Evolutionary conservation across 768 basidiomycete species (phyloP).

Genomic region (Saitozyma podzolica): DNA sequence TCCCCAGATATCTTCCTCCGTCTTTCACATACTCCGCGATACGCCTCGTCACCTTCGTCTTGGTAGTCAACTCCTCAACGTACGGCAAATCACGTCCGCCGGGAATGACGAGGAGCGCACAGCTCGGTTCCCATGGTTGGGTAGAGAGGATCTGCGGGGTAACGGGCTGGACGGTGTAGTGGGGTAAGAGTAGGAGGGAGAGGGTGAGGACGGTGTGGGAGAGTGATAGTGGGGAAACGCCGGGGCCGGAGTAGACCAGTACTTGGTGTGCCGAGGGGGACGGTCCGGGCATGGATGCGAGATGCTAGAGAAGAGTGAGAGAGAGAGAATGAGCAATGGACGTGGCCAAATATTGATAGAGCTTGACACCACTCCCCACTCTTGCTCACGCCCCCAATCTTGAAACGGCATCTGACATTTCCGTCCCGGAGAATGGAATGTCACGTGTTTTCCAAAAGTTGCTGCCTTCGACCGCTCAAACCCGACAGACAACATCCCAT

Average conservation of each 20-base stretch:
- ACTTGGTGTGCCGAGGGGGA: constrained; percentile 40
- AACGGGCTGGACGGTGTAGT: constrained; percentile 76
- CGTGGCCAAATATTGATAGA: not conserved
- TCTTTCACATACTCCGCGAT: constrained; percentile 65
- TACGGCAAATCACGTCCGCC: constrained; percentile 59
- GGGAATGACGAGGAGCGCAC: constrained; percentile 78
- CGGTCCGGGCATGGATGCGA: constrained; percentile 34
- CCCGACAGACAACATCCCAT: too few relatives aligned
- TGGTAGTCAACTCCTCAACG: constrained; percentile 50
- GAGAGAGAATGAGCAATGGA: not conserved
- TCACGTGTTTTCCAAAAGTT: constrained; percentile 11
- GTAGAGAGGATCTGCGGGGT: constrained; percentile 61
- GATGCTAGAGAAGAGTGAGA: not conserved
- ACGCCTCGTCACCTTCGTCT: constrained; percentile 53
- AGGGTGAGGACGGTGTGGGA: constrained; percentile 44
- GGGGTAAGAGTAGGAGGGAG: constrained; percentile 61
- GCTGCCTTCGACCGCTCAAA: too few relatives aligned
- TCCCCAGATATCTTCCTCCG: constrained; percentile 71
- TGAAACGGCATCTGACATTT: not conserved
- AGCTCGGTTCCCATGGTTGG: constrained; percentile 75
- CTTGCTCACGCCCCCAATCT: not conserved
- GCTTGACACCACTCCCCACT: not conserved
- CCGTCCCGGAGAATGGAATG: not conserved
- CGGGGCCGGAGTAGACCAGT: constrained; percentile 47
- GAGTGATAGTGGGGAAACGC: constrained; percentile 42